Conservation (phyloP, 2,329 filamentous ascomycete species). For the Ophiobolus disseminans region DNA sequence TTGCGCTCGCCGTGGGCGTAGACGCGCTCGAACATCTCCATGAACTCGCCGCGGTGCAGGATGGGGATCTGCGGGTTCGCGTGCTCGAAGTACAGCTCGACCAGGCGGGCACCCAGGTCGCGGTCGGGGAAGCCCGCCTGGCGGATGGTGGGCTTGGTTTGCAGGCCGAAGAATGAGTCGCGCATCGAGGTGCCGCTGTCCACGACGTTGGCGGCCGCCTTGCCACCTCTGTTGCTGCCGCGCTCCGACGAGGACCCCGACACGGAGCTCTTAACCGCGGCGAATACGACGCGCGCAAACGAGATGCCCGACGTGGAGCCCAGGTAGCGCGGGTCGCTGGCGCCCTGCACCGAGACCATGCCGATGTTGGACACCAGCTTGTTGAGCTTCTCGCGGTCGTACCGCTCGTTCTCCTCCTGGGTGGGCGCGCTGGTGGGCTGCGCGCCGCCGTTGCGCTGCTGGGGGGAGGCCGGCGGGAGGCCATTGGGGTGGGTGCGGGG, state of each 20-base stretch:
- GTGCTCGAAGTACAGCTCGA: conserved; percentile 90
- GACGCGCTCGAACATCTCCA: conserved; percentile 82
- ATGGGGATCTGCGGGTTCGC: conserved; percentile 96
- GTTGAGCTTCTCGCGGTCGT: conserved; percentile 68
- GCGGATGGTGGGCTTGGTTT: conserved; percentile 86
- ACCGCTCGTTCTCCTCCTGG: conserved; percentile 54
- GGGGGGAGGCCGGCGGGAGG: conserved; percentile 18
- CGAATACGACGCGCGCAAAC: conserved; percentile 92
- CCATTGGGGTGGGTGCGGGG: conserved; percentile 51
- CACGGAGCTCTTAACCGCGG: conserved; percentile 82
- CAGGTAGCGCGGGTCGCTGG: conserved; percentile 79
- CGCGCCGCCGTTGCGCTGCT: conserved; percentile 31
- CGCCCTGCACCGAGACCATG: conserved; percentile 79
- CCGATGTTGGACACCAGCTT: conserved; percentile 73
- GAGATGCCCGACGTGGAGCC: conserved; percentile 90
- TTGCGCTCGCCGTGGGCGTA: conserved; percentile 73
- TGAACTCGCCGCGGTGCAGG: conserved; percentile 86
- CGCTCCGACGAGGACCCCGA: conserved; percentile 66
- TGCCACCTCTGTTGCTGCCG: conserved; percentile 66
- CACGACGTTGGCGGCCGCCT: conserved; percentile 54
- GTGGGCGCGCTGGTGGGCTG: conserved; percentile 22
- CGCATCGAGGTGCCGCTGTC: conserved; percentile 80
- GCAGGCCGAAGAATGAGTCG: conserved; percentile 96
- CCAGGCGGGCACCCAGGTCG: conserved; percentile 74
- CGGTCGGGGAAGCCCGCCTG: conserved; percentile 83